Base-by-base conservation (phyloP, 495 filamentous ascomycete genomes). In the Aspergillus bridgeri region DNA sequence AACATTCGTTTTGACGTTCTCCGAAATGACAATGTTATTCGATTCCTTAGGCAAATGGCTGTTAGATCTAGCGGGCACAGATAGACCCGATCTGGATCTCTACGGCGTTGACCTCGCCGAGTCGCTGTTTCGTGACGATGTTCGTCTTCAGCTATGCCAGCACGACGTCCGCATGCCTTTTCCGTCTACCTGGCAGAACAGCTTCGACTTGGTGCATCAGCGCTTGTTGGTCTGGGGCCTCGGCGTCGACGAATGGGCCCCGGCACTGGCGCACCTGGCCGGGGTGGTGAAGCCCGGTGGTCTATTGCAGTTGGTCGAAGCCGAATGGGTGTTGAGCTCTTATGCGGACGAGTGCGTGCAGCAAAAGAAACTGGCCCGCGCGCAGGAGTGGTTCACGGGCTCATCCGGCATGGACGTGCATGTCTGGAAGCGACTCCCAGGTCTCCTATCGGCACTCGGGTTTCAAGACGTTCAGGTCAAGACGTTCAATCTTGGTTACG, bases 381-480 rank as follows among this genome's bases (percentile, higher is more conserved):
- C 17, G 33, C 33, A 15, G 9, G 33, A 38, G 17, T 38, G 6
- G 33, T 38, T 13, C 11, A 38, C 9, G 0, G 23, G 48, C 65
- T 51, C 79, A 78, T 60, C 29, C 5, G 29, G 29, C 29, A 33
- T 33, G 29, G 29, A 33, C 29, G 29, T 33, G 29, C 29, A 33
- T 33, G 8, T 33, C 29, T 33, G 29, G 29, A 33, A 33, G 8
- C 29, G 29, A 6, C 29, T 33, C 13, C 29, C 29, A 9, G 29
- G 8, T 33, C 29, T 33, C 8, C 29, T 33, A 9, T 33, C 29
- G 29, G 8, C 29, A 2, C 29, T 33, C 29, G 29, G 29, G 4
- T 33, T 33, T 33, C 29, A 33, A 9, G 29, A 33, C 29, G 8
- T 33, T 11, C 29, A 33, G 29, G 29, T 33, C 8, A 9, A 33